phyloP scores from a whole-genome alignment of 805 yeast species.

The Cephaloascus albidus region DNA sequence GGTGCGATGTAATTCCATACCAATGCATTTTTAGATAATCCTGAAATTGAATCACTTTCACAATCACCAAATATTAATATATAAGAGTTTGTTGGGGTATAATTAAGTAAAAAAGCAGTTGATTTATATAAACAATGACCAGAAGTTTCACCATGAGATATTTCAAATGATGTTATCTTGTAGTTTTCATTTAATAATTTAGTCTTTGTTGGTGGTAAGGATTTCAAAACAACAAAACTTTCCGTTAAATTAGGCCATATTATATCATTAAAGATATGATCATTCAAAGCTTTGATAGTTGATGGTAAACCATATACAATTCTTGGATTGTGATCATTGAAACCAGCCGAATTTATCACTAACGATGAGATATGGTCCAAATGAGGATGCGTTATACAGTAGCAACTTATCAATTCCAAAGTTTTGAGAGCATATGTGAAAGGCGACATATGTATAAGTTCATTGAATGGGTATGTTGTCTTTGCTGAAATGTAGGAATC shows the following conservation, averaged over 20 bases:
- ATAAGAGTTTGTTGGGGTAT: slow-evolving; percentile 17
- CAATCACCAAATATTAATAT: slow-evolving; percentile 76
- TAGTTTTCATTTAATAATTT: slow-evolving; percentile 9
- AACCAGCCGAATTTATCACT: slow-evolving; percentile 61
- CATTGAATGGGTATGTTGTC: slow-evolving; percentile 15
- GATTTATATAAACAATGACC: slow-evolving; percentile 23
- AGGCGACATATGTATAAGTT: slow-evolving; percentile 11
- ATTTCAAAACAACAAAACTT: slow-evolving; percentile 13
- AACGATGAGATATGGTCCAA: slow-evolving; percentile 70
- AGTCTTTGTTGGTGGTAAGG: not conserved
- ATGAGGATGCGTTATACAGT: slow-evolving; percentile 73
- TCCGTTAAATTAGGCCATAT: slow-evolving; percentile 71
- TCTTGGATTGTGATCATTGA: slow-evolving; percentile 20
- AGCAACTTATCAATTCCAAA: slow-evolving; percentile 26
- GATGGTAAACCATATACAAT: slow-evolving; percentile 41
- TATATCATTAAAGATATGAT: slow-evolving; percentile 58
- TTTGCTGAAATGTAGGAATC: slow-evolving; percentile 14
- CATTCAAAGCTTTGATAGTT: slow-evolving; percentile 43
- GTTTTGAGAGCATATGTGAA: slow-evolving; percentile 19
- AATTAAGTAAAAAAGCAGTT: slow-evolving; percentile 51
- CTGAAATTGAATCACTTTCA: slow-evolving; percentile 53
- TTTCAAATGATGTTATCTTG: slow-evolving; percentile 18
- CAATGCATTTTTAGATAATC: slow-evolving; percentile 18
- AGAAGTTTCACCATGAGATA: slow-evolving; percentile 20
- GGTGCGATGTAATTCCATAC: slow-evolving; percentile 56